Evolutionary conservation across 2,329 filamentous ascomycete genomes (phyloP).

Genomic region (Beauveria australis): DNA sequence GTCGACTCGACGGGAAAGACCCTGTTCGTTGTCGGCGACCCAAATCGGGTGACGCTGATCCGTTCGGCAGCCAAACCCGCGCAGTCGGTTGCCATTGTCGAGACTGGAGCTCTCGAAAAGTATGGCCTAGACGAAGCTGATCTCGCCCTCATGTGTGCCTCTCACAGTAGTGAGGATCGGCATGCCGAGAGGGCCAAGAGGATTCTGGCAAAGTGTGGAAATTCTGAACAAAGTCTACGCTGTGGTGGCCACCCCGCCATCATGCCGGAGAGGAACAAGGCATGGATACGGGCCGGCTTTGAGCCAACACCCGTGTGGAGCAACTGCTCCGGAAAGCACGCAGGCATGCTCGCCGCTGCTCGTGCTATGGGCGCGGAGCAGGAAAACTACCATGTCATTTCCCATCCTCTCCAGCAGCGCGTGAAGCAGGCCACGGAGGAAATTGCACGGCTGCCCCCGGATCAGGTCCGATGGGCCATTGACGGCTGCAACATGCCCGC

Average conservation of each 20-base stretch:
- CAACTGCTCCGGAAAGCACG: constrained; percentile 42
- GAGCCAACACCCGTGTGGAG: constrained; percentile 30
- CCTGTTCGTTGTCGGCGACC: constrained; percentile 32
- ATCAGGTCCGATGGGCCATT: constrained; percentile 31
- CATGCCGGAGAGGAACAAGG: constrained; percentile 25
- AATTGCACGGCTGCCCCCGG: constrained; percentile 20
- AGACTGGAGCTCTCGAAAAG: constrained; percentile 30
- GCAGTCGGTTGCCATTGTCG: constrained; percentile 35
- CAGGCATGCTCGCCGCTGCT: constrained; percentile 36
- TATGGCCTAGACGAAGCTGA: constrained; percentile 32
- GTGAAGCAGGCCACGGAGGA: constrained; percentile 30
- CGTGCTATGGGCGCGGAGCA: constrained; percentile 25
- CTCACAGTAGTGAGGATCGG: constrained; percentile 34
- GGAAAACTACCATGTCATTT: constrained; percentile 26
- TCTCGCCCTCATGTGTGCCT: constrained; percentile 38
- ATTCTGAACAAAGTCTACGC: constrained; percentile 27
- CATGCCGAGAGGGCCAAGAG: constrained; percentile 28
- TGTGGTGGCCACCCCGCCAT: constrained; percentile 35
- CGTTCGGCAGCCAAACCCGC: constrained; percentile 39
- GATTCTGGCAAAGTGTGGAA: constrained; percentile 29
- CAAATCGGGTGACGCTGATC: constrained; percentile 31
- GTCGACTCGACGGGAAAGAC: constrained; percentile 29
- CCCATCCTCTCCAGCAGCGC: constrained; percentile 30
- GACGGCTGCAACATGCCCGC: constrained; percentile 41
- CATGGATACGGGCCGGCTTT: constrained; percentile 31